Conservation (phyloP, 352 stramenopile species). For the Saprolegnia diclina region DNA sequence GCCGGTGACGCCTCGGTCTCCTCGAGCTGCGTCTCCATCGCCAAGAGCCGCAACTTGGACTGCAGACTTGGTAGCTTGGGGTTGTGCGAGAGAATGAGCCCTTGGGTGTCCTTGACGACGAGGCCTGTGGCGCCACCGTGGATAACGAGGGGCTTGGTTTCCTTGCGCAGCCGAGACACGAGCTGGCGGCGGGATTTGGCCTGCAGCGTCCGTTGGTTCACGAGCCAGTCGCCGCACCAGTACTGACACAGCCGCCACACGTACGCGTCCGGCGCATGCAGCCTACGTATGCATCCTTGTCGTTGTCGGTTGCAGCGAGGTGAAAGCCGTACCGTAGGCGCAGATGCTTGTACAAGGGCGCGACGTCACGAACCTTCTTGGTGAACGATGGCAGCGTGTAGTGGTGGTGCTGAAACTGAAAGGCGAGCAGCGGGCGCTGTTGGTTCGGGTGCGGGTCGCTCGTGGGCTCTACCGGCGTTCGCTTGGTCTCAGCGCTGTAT, state of each 20-base stretch:
- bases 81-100: slow-evolving; percentile 18
- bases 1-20: background rate
- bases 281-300: background rate
- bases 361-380: background rate
- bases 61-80: background rate
- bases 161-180: background rate
- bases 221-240: slow-evolving; percentile 18
- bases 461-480: background rate
- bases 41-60: slow-evolving; percentile 20
- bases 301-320: background rate
- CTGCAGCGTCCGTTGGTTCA: slow-evolving; percentile 2
- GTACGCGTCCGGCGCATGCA: background rate
- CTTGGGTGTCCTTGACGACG: slow-evolving; percentile 17
- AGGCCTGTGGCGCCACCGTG: background rate
- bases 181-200: background rate
- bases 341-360: slow-evolving; percentile 3
- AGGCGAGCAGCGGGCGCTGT: background rate
- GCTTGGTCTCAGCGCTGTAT: background rate
- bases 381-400: background rate
- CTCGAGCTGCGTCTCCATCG: slow-evolving; percentile 11
- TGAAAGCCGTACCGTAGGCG: background rate
- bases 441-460: slow-evolving; percentile 14
- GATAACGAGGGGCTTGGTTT: background rate
- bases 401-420: slow-evolving; percentile 20
- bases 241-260: slow-evolving; percentile 9